A percentile compares a stretch with the other conserved stretches of the same genome.
phyloP scores from a whole-genome alignment of 139 green algal species.

The Pleodorina starrii region DNA sequence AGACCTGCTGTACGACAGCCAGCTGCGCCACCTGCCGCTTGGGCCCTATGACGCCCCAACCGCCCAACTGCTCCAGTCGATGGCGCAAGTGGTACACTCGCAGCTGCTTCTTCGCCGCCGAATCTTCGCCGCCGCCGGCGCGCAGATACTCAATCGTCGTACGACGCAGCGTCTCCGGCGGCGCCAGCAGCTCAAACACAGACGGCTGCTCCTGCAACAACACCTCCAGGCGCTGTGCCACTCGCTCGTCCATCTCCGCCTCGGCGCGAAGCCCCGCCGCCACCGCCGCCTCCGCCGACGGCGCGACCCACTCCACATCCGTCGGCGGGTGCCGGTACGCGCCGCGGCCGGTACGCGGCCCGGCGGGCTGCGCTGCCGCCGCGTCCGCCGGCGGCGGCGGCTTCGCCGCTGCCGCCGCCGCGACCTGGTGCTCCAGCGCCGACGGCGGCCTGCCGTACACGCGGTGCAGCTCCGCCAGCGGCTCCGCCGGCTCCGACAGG shows the following conservation, averaged over 20 bases:
- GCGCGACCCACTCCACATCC: background rate
- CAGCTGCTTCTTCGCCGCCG: background rate
- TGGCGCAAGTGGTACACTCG: background rate
- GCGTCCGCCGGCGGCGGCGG: background rate
- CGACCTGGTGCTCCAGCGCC: background rate
- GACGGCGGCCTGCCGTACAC: background rate
- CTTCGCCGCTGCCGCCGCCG: background rate
- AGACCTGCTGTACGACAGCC: background rate
- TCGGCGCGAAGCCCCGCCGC: background rate
- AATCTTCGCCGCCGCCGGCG: background rate
- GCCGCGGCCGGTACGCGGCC: background rate
- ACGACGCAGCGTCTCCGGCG: background rate
- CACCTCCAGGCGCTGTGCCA: background rate
- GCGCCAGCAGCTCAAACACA: background rate
- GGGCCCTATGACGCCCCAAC: slow-evolving; percentile 7
- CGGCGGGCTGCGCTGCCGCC: background rate
- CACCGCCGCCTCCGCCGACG: background rate
- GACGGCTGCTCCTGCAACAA: background rate
- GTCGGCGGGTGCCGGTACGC: background rate
- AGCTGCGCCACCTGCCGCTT: background rate
- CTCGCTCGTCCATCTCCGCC: background rate
- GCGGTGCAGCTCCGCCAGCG: background rate
- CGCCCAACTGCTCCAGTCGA: background rate
- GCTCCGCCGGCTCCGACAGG: slow-evolving; percentile 19
- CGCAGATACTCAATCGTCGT: background rate